phyloP scores from a whole-genome alignment of 352 stramenopile species.

The Phytophthora hibernalis region DNA sequence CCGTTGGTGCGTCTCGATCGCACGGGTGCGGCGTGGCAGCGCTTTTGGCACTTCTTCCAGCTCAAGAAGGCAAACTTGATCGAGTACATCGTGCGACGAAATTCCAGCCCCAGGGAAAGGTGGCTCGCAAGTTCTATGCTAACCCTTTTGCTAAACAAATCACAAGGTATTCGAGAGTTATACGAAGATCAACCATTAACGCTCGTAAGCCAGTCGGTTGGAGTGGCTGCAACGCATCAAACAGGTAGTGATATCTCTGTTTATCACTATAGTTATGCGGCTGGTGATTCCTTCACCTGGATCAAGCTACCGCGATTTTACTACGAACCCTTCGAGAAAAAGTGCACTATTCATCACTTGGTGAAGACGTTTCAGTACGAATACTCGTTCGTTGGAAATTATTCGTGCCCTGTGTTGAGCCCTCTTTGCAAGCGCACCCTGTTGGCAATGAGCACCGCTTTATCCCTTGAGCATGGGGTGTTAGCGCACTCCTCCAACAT shows the following conservation, averaged over 20 bases:
- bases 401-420: slow-evolving; percentile 53
- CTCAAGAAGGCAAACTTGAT: slow-evolving; percentile 60
- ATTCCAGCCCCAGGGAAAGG: slow-evolving; percentile 40
- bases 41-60: slow-evolving; percentile 57
- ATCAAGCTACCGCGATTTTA: slow-evolving; percentile 69
- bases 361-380: slow-evolving; percentile 73
- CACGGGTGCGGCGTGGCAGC: slow-evolving; percentile 44
- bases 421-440: slow-evolving; percentile 67
- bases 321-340: slow-evolving; percentile 66
- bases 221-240: slow-evolving; percentile 14
- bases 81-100: slow-evolving; percentile 42
- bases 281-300: slow-evolving; percentile 62
- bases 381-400: slow-evolving; percentile 62
- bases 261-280: slow-evolving; percentile 53
- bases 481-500: slow-evolving; percentile 45
- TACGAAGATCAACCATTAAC: slow-evolving; percentile 47
- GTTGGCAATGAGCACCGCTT: slow-evolving; percentile 59
- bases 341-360: slow-evolving; percentile 60
- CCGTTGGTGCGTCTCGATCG: slow-evolving; percentile 49
- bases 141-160: slow-evolving; percentile 59
- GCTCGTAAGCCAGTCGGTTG: slow-evolving; percentile 19
- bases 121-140: slow-evolving; percentile 52
- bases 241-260: slow-evolving; percentile 37
- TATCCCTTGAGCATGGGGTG: slow-evolving; percentile 60
- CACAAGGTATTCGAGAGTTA: slow-evolving; percentile 51